These are phyloP conservation scores for Cephalotrichum gorgonifer DNA, from an alignment of 2,329 filamentous ascomycete genomes.

Conservation along the genomic window DNA sequence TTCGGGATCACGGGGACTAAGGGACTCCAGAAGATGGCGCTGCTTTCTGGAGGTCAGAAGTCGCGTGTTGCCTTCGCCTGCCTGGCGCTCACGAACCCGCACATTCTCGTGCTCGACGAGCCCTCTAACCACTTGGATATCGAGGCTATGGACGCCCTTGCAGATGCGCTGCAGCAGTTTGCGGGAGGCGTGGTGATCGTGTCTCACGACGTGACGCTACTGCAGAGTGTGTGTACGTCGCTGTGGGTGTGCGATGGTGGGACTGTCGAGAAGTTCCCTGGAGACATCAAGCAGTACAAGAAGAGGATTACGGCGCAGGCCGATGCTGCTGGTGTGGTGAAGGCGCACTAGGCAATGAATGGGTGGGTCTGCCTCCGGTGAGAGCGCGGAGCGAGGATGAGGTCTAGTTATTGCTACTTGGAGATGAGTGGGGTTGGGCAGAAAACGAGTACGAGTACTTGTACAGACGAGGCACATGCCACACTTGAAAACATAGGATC, in stretches of 20 bases:
- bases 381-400: too few relatives aligned
- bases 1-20: conserved; percentile 89
- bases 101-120: conserved; percentile 96
- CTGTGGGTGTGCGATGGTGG: conserved; percentile 95
- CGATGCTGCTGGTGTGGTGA: conserved; percentile 76
- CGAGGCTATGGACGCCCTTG: conserved; percentile 94
- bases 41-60: conserved; percentile 95
- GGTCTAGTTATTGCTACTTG: too few relatives aligned
- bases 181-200: conserved; percentile 97
- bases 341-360: conserved; percentile 45
- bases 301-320: conserved; percentile 88
- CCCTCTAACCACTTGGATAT: conserved; percentile 98
- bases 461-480: too few relatives aligned
- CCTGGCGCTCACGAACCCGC: conserved; percentile 82
- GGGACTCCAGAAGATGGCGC: conserved; percentile 87
- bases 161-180: conserved; percentile 74
- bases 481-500: too few relatives aligned
- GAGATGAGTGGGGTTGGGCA: too few relatives aligned
- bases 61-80: conserved; percentile 98
- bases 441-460: too few relatives aligned
- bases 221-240: conserved; percentile 89
- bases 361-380: too few relatives aligned
- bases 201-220: conserved; percentile 96
- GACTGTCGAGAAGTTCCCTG: conserved; percentile 90
- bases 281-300: conserved; percentile 95